phyloP scores from a whole-genome alignment of 345 rosid genomes.

The Noccaea caerulescens region DNA sequence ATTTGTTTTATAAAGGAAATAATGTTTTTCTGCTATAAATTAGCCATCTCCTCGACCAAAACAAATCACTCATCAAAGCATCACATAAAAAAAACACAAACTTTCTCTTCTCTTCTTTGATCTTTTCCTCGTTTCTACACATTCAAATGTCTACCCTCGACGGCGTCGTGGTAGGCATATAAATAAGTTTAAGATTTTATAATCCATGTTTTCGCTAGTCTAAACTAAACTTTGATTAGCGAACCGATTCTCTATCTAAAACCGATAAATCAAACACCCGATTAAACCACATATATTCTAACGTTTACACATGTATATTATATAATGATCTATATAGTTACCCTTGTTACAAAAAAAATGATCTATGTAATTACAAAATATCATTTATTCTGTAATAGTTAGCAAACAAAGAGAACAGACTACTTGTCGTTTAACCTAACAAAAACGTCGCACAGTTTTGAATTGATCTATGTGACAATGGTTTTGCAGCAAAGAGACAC shows the following conservation, averaged over 20 bases:
- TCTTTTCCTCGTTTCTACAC: conserved; percentile 17
- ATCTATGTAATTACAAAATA: not conserved
- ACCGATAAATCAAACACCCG: not conserved
- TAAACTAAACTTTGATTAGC: not conserved
- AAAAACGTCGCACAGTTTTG: conserved; percentile 10
- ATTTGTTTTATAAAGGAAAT: not conserved
- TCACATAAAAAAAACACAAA: conserved; percentile 18
- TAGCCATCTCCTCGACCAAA: conserved; percentile 31
- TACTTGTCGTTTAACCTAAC: conserved; percentile 15
- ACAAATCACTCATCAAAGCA: conserved; percentile 43
- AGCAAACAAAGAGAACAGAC: not conserved
- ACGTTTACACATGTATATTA: not conserved
- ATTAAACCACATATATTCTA: conserved; percentile 3
- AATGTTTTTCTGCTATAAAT: conserved; percentile 43
- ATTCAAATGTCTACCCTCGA: conserved; percentile 42
- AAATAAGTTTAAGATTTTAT: not conserved
- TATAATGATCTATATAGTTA: not conserved
- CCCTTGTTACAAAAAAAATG: too few species aligned
- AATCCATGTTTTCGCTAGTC: not conserved
- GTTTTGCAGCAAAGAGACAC: not conserved
- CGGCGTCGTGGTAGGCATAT: conserved; percentile 32
- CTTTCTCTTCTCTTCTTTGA: conserved; percentile 22
- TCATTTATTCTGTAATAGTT: not conserved
- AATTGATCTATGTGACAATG: conserved; percentile 19
- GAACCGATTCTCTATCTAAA: not conserved